A percentile compares a stretch with the other conserved stretches of the same genome.
These are phyloP conservation scores for Cordyceps militaris DNA, from an alignment of 2,329 filamentous ascomycete species.

Conservation along the genomic window DNA sequence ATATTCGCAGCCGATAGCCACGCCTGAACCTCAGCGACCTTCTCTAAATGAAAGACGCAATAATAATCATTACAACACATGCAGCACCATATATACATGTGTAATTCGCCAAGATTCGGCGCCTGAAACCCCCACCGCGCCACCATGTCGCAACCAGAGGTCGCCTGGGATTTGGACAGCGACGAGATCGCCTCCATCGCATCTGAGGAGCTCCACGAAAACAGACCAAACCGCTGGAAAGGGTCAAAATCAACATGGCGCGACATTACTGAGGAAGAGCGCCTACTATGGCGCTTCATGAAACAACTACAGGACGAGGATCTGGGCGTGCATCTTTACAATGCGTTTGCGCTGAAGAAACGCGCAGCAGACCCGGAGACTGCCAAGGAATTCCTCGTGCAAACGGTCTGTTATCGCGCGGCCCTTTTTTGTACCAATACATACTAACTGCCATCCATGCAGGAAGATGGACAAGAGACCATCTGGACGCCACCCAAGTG, in stretches of 20 bases:
- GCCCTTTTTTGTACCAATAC: background rate
- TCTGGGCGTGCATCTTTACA: conserved; percentile 70
- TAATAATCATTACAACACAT: no score
- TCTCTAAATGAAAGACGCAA: background rate
- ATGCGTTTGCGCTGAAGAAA: conserved; percentile 61
- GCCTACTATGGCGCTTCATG: conserved; percentile 55
- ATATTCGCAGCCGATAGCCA: background rate
- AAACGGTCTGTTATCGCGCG: conserved; percentile 20
- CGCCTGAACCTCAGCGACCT: background rate
- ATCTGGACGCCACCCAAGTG: conserved; percentile 46
- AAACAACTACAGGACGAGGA: conserved; percentile 58
- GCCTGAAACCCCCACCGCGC: background rate
- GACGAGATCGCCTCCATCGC: conserved; percentile 40
- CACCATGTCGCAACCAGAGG: conserved; percentile 18
- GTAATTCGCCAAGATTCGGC: background rate
- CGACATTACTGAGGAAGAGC: conserved; percentile 52
- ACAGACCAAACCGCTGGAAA: conserved; percentile 65
- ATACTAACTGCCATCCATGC: background rate
- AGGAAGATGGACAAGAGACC: conserved; percentile 25
- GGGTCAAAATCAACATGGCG: conserved; percentile 63
- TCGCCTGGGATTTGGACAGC: conserved; percentile 37
- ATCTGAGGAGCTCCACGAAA: conserved; percentile 39
- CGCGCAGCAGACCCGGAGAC: conserved; percentile 21
- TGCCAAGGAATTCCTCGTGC: conserved; percentile 23
- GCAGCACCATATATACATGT: background rate